Base-by-base conservation (phyloP, 169 alveolate species). In the Cryptosporidium bovis region DNA sequence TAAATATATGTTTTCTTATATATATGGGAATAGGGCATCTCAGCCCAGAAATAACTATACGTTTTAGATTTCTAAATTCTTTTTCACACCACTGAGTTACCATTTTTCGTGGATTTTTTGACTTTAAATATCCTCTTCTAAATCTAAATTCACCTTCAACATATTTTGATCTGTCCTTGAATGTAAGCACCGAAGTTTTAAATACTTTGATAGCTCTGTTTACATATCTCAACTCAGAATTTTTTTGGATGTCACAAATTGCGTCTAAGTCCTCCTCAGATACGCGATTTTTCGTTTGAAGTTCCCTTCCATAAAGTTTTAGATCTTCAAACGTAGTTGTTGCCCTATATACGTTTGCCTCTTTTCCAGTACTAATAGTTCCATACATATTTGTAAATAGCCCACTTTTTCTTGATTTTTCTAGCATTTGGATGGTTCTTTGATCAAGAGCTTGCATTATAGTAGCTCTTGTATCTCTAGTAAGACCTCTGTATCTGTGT, bases 61-160 rank as follows among this genome's bases (percentile, higher is more conserved):
- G 94, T 90, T 96, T 95, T 60, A 97, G 91, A 90, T 98, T 98
- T 67, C 99, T 90, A 65, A 96, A 94, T 91, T 98, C 99, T 94
- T 99, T 99, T 94, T 98, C 99, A 34, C 99, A 99, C 99, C 99
- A 99, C 82, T 97, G 97, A 55, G 96, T 94, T 1, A 98, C 99
- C 99, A 98, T 99, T 91, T 98, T 97, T 64, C 99, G 92, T 13
- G 99, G 99, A 83, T 99, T 99, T 65, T 97, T 93, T 48, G 93
- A 92, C 58, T 91, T 92, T 29, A 92, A 94, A 89, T 97, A 97
- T 10, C 99, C 99, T 68, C 96, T 94, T 90, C 99, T 95, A 90
- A 97, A 98, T 77, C 99, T 94, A 90, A 96, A 98, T 90, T 98
- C 99, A 33, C 99, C 99, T 65, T 96, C 97, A 16, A 99, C 98